Base-by-base conservation (phyloP, 495 filamentous ascomycete species). In the Penicillium cosmopolitanum region DNA sequence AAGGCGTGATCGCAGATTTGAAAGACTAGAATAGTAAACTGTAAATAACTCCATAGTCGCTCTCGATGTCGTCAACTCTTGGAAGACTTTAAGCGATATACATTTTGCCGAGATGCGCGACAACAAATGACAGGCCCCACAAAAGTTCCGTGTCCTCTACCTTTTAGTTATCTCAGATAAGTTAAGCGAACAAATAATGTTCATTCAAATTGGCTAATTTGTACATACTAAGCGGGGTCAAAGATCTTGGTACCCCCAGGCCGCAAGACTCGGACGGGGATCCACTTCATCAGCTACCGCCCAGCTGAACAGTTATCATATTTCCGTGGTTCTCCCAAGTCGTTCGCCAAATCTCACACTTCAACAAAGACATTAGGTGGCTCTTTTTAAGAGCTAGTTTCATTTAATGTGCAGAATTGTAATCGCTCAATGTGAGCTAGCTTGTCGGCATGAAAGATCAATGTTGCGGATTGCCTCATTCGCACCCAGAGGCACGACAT, bases 401-500 rank as follows among this genome's bases (percentile, higher is more conserved):
- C 28, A 31, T 2, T 31, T 31, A 4, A 31, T 31, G 28, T 31
- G 6, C 28, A 31, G 7, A 31, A 6, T 31, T 31, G 28, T 8
- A 31, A 31, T 31, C 8, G 28, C 6, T 31, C 28, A 31, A 31
- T 9, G 23, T 31, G 1, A 31, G 28, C 5, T 31, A 31, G 28
- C 1, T 31, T 31, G 28, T 31, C 28, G 28, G 28, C 28, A 31
- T 31, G 8, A 31, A 31, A 31, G 28, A 31, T 31, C 46, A 51
- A 31, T n/a, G 9, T 47, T 56, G 25, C 12, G 33, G 33, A 60
- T 60, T 23, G 43, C 23, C 51, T 60, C 57, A 60, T 60, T 28
- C 13, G 25, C 21, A 13, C 13, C 40, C 13, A 42, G 9, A 54
- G 50, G 57, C 57, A 60, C 51, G 51, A 60, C 57, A 60, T 60